Base-by-base conservation (phyloP, 2,329 filamentous ascomycete species). In the Aspergillus japonicus region DNA sequence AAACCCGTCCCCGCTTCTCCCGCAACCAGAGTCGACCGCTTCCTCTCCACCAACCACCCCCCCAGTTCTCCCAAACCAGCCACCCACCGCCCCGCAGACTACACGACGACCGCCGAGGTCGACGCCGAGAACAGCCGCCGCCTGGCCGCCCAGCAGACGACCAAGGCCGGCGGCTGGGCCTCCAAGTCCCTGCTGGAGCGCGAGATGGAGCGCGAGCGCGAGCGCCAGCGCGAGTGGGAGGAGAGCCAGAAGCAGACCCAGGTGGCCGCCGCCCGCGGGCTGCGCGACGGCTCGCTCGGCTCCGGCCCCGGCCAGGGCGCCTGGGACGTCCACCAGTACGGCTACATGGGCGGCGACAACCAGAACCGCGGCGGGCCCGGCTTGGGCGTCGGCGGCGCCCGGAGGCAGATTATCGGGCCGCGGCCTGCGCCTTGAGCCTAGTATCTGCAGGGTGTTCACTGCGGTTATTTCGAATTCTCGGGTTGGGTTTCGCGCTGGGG, bases 281-380 rank as follows among this genome's bases (percentile, higher is more conserved):
- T 62, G 2, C 65, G 66, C 12, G 75, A 77, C 57, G 72, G 78
- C 7, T 79, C 79, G 0, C 73, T 78, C 4, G 80, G 81, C 3
- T 76, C 78, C 14, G 82, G 81, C 0, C 82, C 79, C 1, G 77
- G 79, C 14, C 73, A 80, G 61, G 70, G 73, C 77, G 74, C 74
- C 29, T 88, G 86, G 86, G 84, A 87, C 69, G 83, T 87, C 8
- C 83, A 87, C 68, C 85, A 88, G 71, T 88, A 88, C 72, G 86
- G 86, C 0, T 88, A 81, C 65, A 78, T 84, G 67, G 86, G 86
- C 5, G 85, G 86, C 2, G 86, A 88, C 67, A 85, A 77, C 62
- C 84, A 87, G 76, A 87, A 86, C 66, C 79, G 79, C 60, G 78
- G 78, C 23, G 83, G 82, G 4, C 71, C 74, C 44, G 78, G 80